Base-by-base conservation (phyloP, 1,139 yeast genomes). In the Scheffersomyces quercinus region DNA sequence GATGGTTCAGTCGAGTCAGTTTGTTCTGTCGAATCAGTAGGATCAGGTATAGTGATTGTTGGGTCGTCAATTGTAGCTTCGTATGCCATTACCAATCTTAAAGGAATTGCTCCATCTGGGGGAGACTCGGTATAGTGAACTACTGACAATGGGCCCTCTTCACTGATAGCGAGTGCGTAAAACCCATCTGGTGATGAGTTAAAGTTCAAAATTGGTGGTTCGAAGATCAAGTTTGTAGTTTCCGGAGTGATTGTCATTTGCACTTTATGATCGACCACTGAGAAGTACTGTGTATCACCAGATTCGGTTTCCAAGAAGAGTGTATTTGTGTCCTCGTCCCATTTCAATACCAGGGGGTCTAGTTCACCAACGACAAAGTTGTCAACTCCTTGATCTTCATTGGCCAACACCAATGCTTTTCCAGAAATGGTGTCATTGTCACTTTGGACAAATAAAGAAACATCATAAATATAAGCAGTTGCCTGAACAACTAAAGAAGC, bases 151-250 rank as follows among this genome's bases (percentile, higher is more conserved):
- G 48, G 34, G 8, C 38, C 28, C 52, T 76, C 81, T 29, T 55
- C 54, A 52, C 68, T 56, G 59, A 74, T 64, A 58, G 62, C 66
- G 50, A 71, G 65, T 35, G 76, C 80, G 50, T 58, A 71, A 57
- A 70, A 73, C 3, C 26, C 26, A 29, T 52, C 46, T 35, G 62
- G 43, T 30, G 65, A 47, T 36, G 74, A 75, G 43, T 67, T 60
- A 46, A 60, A 55, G 26, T 52, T 36, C 42, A 73, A 50, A 47
- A 53, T 47, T 32, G 62, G 67, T 43, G 52, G 57, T 26, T 47
- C 55, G 36, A 57, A 43, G 38, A 59, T 56, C 16, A 41, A 38
- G 24, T 38, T 46, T 15, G 47, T 46, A 16, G 46, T 42, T 31
- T 31, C 35, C 1, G 35, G 26, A 7, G 26, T 20, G 7, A 20